Percentiles rank a stretch among this genome's conserved stretches.
Evolutionary conservation across 2,329 filamentous ascomycete genomes (phyloP).

Genomic region (Diaporthe caulivora): DNA sequence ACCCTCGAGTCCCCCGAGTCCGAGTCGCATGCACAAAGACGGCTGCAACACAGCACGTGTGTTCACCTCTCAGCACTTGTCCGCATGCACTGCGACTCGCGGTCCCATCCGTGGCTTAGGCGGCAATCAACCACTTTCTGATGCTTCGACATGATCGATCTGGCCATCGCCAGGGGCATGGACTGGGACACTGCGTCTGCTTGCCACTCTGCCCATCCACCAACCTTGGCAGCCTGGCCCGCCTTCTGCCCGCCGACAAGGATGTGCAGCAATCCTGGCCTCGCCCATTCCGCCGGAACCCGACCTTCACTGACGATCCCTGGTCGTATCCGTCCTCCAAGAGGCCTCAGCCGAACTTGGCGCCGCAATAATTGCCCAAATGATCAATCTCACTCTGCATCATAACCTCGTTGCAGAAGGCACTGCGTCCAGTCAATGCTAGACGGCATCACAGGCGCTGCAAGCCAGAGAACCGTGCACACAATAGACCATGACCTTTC

Average conservation of each 20-base stretch:
- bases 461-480: slow-evolving; percentile 11
- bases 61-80: slow-evolving; percentile 23
- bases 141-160: background rate
- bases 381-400: slow-evolving; percentile 33
- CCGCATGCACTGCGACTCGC: slow-evolving; percentile 23
- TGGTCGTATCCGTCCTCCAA: background rate
- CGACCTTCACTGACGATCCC: slow-evolving; percentile 2
- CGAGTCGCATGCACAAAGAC: background rate
- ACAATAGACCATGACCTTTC: background rate
- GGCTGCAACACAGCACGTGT: slow-evolving; percentile 24
- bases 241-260: background rate
- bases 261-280: background rate
- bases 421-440: slow-evolving; percentile 12
- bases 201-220: too few relatives aligned
- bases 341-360: slow-evolving; percentile 2
- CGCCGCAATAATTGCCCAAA: slow-evolving; percentile 22
- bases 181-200: background rate
- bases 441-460: slow-evolving; percentile 5
- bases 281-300: background rate
- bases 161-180: background rate
- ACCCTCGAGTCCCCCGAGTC: background rate
- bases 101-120: background rate
- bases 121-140: background rate
- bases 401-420: background rate
- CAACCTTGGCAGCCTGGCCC: too few relatives aligned